These are phyloP conservation scores for Pythium rishiriense DNA, from an alignment of 352 stramenopile species.

Conservation along the genomic window DNA sequence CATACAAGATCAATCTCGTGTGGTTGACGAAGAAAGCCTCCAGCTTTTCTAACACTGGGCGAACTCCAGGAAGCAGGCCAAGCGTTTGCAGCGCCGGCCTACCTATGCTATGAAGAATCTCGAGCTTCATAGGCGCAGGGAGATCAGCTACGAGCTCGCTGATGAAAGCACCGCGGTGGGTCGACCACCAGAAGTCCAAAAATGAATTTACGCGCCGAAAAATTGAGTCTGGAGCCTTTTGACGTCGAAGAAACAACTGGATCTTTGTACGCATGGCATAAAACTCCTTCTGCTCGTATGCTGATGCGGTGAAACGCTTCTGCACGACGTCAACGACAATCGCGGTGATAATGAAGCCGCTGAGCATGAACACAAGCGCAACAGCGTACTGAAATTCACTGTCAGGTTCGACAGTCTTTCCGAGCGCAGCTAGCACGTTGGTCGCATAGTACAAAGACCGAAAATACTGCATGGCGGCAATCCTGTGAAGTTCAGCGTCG, in stretches of 20 bases:
- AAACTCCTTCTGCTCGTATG: constrained; percentile 56
- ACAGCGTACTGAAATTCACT: constrained; percentile 39
- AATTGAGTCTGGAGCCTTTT: constrained; percentile 40
- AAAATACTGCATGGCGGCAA: constrained; percentile 35
- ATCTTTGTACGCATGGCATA: constrained; percentile 42
- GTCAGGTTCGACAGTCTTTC: constrained; percentile 39
- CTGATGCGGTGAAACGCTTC: constrained; percentile 50
- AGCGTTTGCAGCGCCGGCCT: constrained; percentile 39
- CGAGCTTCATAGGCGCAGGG: constrained; percentile 31
- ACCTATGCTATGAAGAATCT: constrained; percentile 42
- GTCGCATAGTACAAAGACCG: constrained; percentile 42
- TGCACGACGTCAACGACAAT: constrained; percentile 56
- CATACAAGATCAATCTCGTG: constrained; percentile 38
- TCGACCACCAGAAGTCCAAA: constrained; percentile 53
- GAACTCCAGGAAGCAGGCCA: constrained; percentile 26
- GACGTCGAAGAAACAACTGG: constrained; percentile 44
- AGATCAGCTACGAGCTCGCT: constrained; percentile 39
- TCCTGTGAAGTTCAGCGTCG: constrained; percentile 20
- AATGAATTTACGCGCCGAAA: constrained; percentile 49
- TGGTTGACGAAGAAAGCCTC: constrained; percentile 42
- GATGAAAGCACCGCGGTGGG: constrained; percentile 43
- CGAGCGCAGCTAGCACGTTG: constrained; percentile 39
- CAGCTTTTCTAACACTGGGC: constrained; percentile 29
- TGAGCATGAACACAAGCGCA: constrained; percentile 50
- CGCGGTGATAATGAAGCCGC: constrained; percentile 49